These are phyloP conservation scores for Gentiana straminea DNA, from an alignment of 257 asterid genomes.

Conservation along the genomic window DNA sequence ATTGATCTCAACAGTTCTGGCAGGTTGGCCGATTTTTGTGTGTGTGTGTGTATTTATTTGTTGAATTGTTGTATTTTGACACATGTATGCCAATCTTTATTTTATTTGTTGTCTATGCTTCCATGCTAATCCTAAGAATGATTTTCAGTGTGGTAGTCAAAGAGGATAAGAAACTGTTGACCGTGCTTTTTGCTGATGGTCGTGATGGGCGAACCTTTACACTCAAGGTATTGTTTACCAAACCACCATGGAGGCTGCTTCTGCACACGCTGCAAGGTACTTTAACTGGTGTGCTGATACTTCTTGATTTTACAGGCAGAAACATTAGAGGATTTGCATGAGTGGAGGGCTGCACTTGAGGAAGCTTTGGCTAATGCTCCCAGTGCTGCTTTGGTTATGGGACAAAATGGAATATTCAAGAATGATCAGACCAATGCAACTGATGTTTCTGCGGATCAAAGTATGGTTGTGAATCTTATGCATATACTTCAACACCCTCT, in stretches of 20 bases:
- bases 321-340: slow-evolving; percentile 78
- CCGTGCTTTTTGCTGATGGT: slow-evolving; percentile 89
- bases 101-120: neutral
- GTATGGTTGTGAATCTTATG: slow-evolving; percentile 25
- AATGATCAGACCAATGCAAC: slow-evolving; percentile 54
- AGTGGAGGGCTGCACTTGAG: slow-evolving; percentile 96
- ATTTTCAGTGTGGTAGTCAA: slow-evolving; percentile 85
- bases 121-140: slow-evolving; percentile 10
- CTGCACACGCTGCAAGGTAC: too few relatives aligned
- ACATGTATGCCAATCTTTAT: slow-evolving; percentile 6
- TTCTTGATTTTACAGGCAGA: slow-evolving; percentile 62
- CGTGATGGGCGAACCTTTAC: slow-evolving; percentile 98
- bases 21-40: slow-evolving; percentile 59
- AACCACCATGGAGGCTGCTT: neutral
- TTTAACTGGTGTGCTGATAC: neutral
- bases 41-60: slow-evolving; percentile 6
- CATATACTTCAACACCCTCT: neutral
- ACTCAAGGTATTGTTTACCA: slow-evolving; percentile 58
- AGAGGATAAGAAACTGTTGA: slow-evolving; percentile 91
- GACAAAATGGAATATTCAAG: slow-evolving; percentile 71
- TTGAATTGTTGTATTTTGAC: slow-evolving; percentile 7
- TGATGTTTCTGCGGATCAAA: slow-evolving; percentile 58
- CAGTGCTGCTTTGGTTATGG: slow-evolving; percentile 52
- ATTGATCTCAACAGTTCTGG: slow-evolving; percentile 99
- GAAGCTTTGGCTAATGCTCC: slow-evolving; percentile 92